A percentile compares a stretch with the other conserved stretches of the same genome.
These are phyloP conservation scores for Ampelomyces quisqualis DNA, from an alignment of 2,329 filamentous ascomycete species.

Conservation along the genomic window DNA sequence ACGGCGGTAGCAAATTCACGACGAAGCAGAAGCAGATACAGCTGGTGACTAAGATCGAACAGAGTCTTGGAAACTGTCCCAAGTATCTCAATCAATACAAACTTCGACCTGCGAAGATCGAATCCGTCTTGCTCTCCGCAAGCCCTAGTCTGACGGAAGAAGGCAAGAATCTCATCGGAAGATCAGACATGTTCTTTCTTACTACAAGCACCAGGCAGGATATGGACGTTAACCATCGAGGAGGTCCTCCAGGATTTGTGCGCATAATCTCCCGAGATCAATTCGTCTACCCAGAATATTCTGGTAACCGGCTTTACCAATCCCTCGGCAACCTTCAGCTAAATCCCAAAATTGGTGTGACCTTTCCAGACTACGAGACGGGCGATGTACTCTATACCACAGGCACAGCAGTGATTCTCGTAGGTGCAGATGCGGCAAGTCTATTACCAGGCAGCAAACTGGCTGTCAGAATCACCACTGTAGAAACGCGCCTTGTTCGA, in stretches of 20 bases:
- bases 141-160: slow-evolving; percentile 52
- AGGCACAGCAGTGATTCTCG: slow-evolving; percentile 65
- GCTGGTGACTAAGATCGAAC: slow-evolving; percentile 67
- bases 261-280: slow-evolving; percentile 63
- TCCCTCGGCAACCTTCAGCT: slow-evolving; percentile 73
- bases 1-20: slow-evolving; percentile 17
- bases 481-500: slow-evolving; percentile 62
- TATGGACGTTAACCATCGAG: slow-evolving; percentile 85
- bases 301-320: slow-evolving; percentile 81
- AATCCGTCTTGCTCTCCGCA: slow-evolving; percentile 54
- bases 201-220: slow-evolving; percentile 62
- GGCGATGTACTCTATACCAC: slow-evolving; percentile 75
- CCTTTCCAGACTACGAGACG: slow-evolving; percentile 71
- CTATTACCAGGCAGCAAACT: slow-evolving; percentile 71
- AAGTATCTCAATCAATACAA: slow-evolving; percentile 80
- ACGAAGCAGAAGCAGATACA: slow-evolving; percentile 48
- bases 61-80: slow-evolving; percentile 77
- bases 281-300: slow-evolving; percentile 79
- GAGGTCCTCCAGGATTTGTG: slow-evolving; percentile 72
- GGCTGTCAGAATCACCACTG: slow-evolving; percentile 67
- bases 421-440: slow-evolving; percentile 61
- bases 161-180: slow-evolving; percentile 61
- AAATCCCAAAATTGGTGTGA: slow-evolving; percentile 67
- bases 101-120: slow-evolving; percentile 57
- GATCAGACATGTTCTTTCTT: slow-evolving; percentile 76